Evolutionary conservation across 2,329 filamentous ascomycete species (phyloP).

Genomic region (Hypoxylon sp.): DNA sequence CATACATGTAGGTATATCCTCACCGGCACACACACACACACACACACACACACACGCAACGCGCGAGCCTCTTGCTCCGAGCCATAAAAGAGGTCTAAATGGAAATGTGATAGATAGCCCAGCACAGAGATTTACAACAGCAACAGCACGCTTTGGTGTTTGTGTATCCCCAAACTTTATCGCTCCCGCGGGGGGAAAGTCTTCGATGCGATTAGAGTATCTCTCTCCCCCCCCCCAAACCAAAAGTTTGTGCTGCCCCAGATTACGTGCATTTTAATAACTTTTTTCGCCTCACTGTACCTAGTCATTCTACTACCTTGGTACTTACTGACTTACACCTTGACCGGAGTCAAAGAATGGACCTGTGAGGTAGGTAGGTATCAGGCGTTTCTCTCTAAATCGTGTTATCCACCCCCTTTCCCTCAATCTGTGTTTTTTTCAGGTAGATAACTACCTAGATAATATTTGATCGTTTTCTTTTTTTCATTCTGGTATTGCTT

Average conservation of each 20-base stretch:
- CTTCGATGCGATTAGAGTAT: too few species aligned
- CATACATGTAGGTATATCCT: too few species aligned
- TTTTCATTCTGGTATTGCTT: too few species aligned
- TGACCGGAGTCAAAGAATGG: conserved; percentile 13
- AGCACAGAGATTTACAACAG: neutral
- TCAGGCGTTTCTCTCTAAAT: neutral
- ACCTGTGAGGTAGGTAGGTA: too few species aligned
- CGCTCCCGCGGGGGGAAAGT: too few species aligned
- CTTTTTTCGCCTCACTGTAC: neutral
- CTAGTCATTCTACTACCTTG: too few species aligned
- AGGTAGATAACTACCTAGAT: too few species aligned
- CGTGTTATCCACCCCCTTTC: conserved; percentile 24
- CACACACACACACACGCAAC: too few species aligned
- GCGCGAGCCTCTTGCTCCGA: neutral
- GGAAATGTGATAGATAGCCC: neutral
- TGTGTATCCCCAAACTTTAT: conserved; percentile 26
- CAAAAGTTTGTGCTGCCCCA: conserved; percentile 13
- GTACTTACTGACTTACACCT: too few species aligned
- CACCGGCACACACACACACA: neutral
- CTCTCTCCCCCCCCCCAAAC: neutral
- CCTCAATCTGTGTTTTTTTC: neutral
- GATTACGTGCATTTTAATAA: conserved; percentile 6
- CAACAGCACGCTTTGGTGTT: too few species aligned
- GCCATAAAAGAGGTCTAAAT: neutral
- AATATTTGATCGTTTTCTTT: too few species aligned